Evolutionary conservation across 805 yeast genomes (phyloP).

Genomic region (Saturnispora galanensis): DNA sequence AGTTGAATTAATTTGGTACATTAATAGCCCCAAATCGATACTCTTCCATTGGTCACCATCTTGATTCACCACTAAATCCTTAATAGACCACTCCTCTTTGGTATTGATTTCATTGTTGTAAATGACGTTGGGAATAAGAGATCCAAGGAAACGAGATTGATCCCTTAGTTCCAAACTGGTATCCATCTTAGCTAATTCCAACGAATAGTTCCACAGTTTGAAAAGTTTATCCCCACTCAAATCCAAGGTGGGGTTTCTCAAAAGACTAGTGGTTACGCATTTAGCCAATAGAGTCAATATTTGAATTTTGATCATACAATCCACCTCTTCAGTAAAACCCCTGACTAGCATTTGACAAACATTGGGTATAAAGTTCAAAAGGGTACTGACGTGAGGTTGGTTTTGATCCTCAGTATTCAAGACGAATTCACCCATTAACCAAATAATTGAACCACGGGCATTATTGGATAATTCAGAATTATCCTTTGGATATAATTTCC

Average conservation of each 20-base stretch:
- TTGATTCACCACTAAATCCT: slow-evolving; percentile 11
- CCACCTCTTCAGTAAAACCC: slow-evolving; percentile 43
- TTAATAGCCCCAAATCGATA: slow-evolving; percentile 22
- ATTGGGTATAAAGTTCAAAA: slow-evolving; percentile 49
- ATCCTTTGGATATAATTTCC: slow-evolving; percentile 15
- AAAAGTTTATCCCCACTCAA: slow-evolving; percentile 14
- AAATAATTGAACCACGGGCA: slow-evolving; percentile 76
- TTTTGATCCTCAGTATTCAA: slow-evolving; percentile 9
- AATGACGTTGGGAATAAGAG: slow-evolving; percentile 39
- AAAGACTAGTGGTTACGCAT: slow-evolving; percentile 17
- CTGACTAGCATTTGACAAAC: slow-evolving; percentile 50
- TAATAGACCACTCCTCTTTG: slow-evolving; percentile 12
- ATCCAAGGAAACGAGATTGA: slow-evolving; percentile 62
- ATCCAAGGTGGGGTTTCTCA: too few species aligned
- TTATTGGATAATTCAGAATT: slow-evolving; percentile 14
- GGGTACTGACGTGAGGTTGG: background rate
- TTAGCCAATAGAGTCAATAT: slow-evolving; percentile 69
- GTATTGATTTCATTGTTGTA: slow-evolving; percentile 22
- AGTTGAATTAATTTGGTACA: slow-evolving; percentile 20
- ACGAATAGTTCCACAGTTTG: slow-evolving; percentile 49
- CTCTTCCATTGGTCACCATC: slow-evolving; percentile 13
- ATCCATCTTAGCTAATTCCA: slow-evolving; percentile 67
- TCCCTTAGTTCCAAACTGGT: slow-evolving; percentile 70
- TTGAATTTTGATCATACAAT: slow-evolving; percentile 52
- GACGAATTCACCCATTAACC: slow-evolving; percentile 85